Percentiles rank a stretch among this genome's conserved stretches.
These are phyloP conservation scores for Phytophthora ohioensis DNA, from an alignment of 352 stramenopile genomes.

Conservation along the genomic window DNA sequence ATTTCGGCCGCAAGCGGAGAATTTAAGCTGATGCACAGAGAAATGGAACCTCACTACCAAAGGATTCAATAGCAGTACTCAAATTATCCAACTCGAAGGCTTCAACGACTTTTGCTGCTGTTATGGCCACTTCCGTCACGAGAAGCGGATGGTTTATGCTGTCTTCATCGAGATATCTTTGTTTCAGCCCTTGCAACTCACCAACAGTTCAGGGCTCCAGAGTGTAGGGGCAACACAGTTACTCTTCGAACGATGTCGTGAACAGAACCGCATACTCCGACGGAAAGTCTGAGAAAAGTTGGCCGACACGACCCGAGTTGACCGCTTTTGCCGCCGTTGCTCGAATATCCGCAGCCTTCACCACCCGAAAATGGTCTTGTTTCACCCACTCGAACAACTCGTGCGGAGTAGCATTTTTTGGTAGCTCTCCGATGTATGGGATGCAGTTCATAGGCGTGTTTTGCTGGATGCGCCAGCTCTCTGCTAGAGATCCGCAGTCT, in stretches of 20 bases:
- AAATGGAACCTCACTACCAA: neutral
- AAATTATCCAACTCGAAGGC: too few species aligned
- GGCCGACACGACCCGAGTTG: slow-evolving; percentile 4
- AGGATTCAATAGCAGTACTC: neutral
- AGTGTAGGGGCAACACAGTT: neutral
- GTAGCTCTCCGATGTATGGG: slow-evolving; percentile 11
- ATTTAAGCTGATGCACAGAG: slow-evolving; percentile 6
- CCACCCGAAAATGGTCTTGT: slow-evolving; percentile 7
- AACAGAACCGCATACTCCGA: neutral
- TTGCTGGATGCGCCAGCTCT: slow-evolving; percentile 20
- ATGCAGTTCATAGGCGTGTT: slow-evolving; percentile 12
- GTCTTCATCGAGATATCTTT: neutral
- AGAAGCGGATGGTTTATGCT: neutral
- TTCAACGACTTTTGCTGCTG: too few species aligned
- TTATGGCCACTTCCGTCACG: too few species aligned
- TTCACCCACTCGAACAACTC: slow-evolving; percentile 14
- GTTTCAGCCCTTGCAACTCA: too few species aligned
- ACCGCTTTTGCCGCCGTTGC: neutral
- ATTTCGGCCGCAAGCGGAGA: slow-evolving; percentile 43
- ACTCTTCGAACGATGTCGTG: neutral
- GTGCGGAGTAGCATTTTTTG: neutral
- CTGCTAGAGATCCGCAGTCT: slow-evolving; percentile 11
- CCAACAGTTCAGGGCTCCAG: too few species aligned
- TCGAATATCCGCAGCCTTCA: slow-evolving; percentile 13
- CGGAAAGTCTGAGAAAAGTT: slow-evolving; percentile 12